Base-by-base conservation (phyloP, 768 basidiomycete species). In the Kwoniella dendrophila region DNA sequence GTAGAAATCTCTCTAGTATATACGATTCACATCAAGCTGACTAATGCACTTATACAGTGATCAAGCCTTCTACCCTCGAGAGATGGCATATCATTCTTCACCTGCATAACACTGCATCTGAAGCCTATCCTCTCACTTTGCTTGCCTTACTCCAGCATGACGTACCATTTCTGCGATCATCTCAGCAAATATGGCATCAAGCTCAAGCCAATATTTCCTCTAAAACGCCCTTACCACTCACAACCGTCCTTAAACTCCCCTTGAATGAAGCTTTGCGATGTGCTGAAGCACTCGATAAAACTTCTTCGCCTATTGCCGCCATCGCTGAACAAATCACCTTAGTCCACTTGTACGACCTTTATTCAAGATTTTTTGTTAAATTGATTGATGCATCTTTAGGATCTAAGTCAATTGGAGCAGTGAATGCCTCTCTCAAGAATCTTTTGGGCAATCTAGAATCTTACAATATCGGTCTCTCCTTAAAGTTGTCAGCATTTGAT, bases 271-370 rank as follows among this genome's bases (percentile, higher is more conserved):
- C 66, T 14, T 10, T 44, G 1, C 52, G 47, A 24, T 62, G 54
- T 29, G 65, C 71, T 10, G 36, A 65, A 0, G 54, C 62, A 1
- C 41, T 71, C 3, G 61, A 63, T 6, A 63, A 64, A 11, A 71
- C 74, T 0, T 47, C 57, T 1, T 56, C 58, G 0, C 77, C 77
- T 18, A 69, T 78, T 40, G 47, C 66, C 12, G 68, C 74, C 5
- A 74, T 78, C 14, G 72, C 75, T 18, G 71, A 78, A 56, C 74
- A 77, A 36, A 63, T 78, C 43, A 68, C 68, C 26, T 51, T 78
- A 5, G 68, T 72, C 1, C 74, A 77, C 44, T 50, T 78, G 3
- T 64, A 75, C 59, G 76, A 77, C 24, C 62, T 77, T 0, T 67
- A 68, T 41, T 69, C 74, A 0, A 64, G 73, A 14, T 59, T 77